Conservation (phyloP, 2,329 filamentous ascomycete genomes). For the Penicillium sclerotiorum region DNA sequence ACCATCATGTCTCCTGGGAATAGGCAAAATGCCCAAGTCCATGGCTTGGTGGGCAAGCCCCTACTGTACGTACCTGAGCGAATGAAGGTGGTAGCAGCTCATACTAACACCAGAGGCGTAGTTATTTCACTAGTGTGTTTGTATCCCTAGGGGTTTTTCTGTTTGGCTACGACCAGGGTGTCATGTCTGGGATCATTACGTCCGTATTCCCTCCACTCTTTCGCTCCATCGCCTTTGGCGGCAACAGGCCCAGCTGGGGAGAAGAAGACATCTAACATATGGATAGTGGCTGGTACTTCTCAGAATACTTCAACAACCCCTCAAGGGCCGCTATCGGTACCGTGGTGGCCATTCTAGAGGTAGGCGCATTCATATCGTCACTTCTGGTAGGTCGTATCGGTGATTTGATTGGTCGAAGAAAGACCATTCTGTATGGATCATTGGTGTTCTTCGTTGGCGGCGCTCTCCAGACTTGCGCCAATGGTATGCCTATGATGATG, state of each 20-base stretch:
- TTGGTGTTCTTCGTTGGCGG: conserved; percentile 84
- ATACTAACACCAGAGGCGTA: conserved; percentile 44
- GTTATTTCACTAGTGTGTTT: conserved; percentile 90
- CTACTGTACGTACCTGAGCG: conserved; percentile 67
- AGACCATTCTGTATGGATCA: conserved; percentile 91
- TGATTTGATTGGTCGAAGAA: conserved; percentile 85
- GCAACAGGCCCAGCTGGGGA: neutral
- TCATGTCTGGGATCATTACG: conserved; percentile 73
- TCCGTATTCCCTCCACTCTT: conserved; percentile 33
- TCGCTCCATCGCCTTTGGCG: neutral
- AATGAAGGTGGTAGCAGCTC: neutral
- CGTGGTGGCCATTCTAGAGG: conserved; percentile 95
- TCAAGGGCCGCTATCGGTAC: conserved; percentile 86
- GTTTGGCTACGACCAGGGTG: conserved; percentile 67
- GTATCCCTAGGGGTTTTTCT: conserved; percentile 66
- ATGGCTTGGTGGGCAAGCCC: conserved; percentile 94
- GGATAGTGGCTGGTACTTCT: conserved; percentile 78
- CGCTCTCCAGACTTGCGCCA: conserved; percentile 78
- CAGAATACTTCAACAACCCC: conserved; percentile 89
- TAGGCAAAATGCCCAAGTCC: conserved; percentile 67
- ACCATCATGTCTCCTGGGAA: conserved; percentile 82
- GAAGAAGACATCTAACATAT: conserved; percentile 16
- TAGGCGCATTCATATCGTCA: conserved; percentile 90
- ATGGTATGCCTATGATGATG: conserved; percentile 85
- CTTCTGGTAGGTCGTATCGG: conserved; percentile 83